Evolutionary conservation across 2,329 filamentous ascomycete species (phyloP).

Genomic region (Ceratocystis cacaofunesta): DNA sequence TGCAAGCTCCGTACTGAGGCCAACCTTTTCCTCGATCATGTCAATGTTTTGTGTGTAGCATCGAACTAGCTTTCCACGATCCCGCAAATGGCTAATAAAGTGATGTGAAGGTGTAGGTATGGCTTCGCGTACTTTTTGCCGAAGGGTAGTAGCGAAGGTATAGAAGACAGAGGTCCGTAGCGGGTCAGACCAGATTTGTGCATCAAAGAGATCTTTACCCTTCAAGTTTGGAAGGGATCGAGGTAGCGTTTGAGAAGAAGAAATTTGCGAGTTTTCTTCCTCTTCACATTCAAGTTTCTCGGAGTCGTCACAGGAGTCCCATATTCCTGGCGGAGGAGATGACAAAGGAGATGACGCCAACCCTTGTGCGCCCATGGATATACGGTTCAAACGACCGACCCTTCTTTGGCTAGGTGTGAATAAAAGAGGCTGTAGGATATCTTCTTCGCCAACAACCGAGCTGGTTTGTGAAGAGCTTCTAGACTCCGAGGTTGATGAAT

Average conservation of each 20-base stretch:
- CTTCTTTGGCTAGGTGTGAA: slow-evolving; percentile 6
- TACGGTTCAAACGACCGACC: slow-evolving; percentile 8
- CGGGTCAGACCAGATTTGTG: slow-evolving; percentile 54
- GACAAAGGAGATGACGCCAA: slow-evolving; percentile 40
- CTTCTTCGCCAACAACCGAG: neutral
- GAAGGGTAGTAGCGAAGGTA: slow-evolving; percentile 52
- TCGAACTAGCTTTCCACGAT: slow-evolving; percentile 51
- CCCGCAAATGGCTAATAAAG: slow-evolving; percentile 52
- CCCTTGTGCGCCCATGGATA: slow-evolving; percentile 10
- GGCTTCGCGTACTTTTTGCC: slow-evolving; percentile 49
- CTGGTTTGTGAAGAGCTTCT: neutral
- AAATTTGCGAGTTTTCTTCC: slow-evolving; percentile 23
- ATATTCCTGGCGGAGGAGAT: slow-evolving; percentile 38
- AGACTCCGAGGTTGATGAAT: neutral
- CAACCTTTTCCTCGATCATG: slow-evolving; percentile 55
- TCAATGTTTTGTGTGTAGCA: slow-evolving; percentile 69
- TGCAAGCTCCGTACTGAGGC: slow-evolving; percentile 46
- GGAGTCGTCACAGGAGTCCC: slow-evolving; percentile 34
- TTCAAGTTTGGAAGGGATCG: slow-evolving; percentile 44
- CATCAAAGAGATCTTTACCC: slow-evolving; percentile 57
- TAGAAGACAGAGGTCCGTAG: slow-evolving; percentile 56
- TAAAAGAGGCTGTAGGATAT: neutral
- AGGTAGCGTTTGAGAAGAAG: neutral
- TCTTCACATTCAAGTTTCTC: slow-evolving; percentile 24
- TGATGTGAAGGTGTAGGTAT: slow-evolving; percentile 50